A percentile compares a stretch with the other conserved stretches of the same genome.
phyloP scores from a whole-genome alignment of 2,329 filamentous ascomycete genomes.

The Trichoderma sp. region DNA sequence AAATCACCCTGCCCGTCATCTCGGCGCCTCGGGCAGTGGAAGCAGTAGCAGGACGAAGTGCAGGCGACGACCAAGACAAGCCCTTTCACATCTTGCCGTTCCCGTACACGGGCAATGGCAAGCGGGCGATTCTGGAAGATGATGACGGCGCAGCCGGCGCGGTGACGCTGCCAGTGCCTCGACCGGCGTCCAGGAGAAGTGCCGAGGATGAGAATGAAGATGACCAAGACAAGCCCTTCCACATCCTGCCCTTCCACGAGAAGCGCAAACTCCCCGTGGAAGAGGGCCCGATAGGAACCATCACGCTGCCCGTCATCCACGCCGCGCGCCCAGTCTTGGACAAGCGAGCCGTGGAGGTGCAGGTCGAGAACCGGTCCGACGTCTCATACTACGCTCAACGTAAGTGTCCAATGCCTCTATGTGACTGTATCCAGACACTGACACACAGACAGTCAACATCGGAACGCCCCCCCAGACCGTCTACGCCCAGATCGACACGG shows the following conservation, averaged over 20 bases:
- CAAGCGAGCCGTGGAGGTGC: slow-evolving; percentile 47
- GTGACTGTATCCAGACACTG: neutral
- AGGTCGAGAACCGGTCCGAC: slow-evolving; percentile 53
- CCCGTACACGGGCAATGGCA: neutral
- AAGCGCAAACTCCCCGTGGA: slow-evolving; percentile 19
- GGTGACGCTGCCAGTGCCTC: slow-evolving; percentile 25
- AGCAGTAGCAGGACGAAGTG: neutral
- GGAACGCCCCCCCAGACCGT: slow-evolving; percentile 57
- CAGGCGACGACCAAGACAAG: neutral
- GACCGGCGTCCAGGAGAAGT: neutral
- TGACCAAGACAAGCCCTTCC: slow-evolving; percentile 11
- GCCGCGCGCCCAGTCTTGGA: slow-evolving; percentile 38
- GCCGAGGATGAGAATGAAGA: neutral
- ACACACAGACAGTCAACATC: slow-evolving; percentile 43
- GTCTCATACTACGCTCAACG: slow-evolving; percentile 56
- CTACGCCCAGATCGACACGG: slow-evolving; percentile 59
- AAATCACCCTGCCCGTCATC: slow-evolving; percentile 13
- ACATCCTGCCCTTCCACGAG: slow-evolving; percentile 16
- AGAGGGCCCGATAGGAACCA: slow-evolving; percentile 26
- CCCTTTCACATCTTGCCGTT: slow-evolving; percentile 7
- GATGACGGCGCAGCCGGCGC: slow-evolving; percentile 17
- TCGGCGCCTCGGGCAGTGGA: neutral
- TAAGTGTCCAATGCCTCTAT: slow-evolving; percentile 30
- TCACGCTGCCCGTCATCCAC: slow-evolving; percentile 37
- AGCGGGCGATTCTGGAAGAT: slow-evolving; percentile 14